phyloP scores from a whole-genome alignment of 768 basidiomycete species.

The Amylocystis lapponica region DNA sequence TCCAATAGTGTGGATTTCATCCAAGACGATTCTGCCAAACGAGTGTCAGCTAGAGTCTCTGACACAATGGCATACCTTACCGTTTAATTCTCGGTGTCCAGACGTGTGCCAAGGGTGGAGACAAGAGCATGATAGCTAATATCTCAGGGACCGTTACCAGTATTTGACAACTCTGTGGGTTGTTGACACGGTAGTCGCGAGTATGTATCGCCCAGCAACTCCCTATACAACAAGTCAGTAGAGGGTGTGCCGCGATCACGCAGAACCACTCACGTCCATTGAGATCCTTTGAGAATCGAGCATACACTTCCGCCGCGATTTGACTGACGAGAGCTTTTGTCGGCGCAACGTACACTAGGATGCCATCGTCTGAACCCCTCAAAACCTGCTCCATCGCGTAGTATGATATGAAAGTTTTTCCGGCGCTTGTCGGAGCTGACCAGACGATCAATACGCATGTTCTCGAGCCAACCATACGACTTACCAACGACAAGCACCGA shows the following conservation, averaged over 20 bases:
- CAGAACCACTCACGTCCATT: constrained; percentile 25
- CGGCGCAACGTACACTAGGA: constrained; percentile 69
- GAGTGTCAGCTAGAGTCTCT: background rate
- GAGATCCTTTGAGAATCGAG: constrained; percentile 54
- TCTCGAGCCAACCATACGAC: too few relatives aligned
- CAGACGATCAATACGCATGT: background rate
- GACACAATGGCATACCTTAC: constrained; percentile 23
- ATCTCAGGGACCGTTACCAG: constrained; percentile 72
- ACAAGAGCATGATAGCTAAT: constrained; percentile 62
- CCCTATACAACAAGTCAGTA: constrained; percentile 28
- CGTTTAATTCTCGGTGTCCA: constrained; percentile 64
- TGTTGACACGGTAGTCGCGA: constrained; percentile 55
- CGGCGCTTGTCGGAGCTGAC: constrained; percentile 63
- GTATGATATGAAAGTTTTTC: constrained; percentile 74
- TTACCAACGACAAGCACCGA: constrained; percentile 65
- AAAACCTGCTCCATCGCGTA: constrained; percentile 73
- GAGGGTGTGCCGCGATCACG: background rate
- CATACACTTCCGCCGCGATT: constrained; percentile 70
- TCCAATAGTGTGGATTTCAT: constrained; percentile 65
- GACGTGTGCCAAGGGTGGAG: constrained; percentile 50
- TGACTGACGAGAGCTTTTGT: constrained; percentile 72
- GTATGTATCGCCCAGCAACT: constrained; percentile 64
- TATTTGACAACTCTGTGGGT: constrained; percentile 65
- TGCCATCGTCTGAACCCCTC: constrained; percentile 55
- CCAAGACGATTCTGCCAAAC: constrained; percentile 52